phyloP scores from a whole-genome alignment of 768 basidiomycete species.

The Hysterangium stoloniferum region DNA sequence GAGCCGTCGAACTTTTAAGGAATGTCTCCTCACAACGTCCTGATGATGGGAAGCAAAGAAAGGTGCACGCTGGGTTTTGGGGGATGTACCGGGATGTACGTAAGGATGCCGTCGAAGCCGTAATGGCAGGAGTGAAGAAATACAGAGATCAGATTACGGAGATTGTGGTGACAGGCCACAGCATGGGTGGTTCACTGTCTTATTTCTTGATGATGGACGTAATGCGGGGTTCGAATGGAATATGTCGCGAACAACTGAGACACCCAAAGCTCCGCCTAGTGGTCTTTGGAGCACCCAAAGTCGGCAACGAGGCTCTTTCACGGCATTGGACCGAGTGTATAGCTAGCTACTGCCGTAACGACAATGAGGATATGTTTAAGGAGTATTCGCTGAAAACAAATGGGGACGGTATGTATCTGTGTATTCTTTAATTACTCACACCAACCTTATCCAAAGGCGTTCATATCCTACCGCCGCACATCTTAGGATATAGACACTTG shows the following conservation, averaged over 20 bases:
- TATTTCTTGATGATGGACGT: constrained; percentile 45
- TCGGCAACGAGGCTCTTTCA: constrained; percentile 37
- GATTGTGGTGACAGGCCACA: constrained; percentile 48
- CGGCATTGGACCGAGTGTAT: constrained; percentile 35
- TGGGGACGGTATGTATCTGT: constrained; percentile 41
- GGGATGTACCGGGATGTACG: constrained; percentile 39
- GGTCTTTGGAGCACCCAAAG: constrained; percentile 44
- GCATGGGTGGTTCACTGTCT: constrained; percentile 47
- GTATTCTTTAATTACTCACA: no score
- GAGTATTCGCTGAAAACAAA: constrained; percentile 48
- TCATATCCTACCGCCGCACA: constrained; percentile 44
- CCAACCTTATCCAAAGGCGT: no score
- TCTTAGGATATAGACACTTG: constrained; percentile 49
- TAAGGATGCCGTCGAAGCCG: constrained; percentile 25
- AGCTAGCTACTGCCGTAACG: constrained; percentile 24
- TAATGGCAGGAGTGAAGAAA: constrained; percentile 32
- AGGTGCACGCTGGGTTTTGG: constrained; percentile 52
- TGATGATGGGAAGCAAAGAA: constrained; percentile 16
- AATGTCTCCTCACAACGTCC: no score
- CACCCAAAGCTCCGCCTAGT: constrained; percentile 34
- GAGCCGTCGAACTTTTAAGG: no score
- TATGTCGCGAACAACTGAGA: constrained; percentile 20
- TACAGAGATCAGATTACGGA: constrained; percentile 26
- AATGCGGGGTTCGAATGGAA: constrained; percentile 23
- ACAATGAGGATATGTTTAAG: constrained; percentile 32